Conservation (phyloP, 805 yeast species). For the Candida orba region DNA sequence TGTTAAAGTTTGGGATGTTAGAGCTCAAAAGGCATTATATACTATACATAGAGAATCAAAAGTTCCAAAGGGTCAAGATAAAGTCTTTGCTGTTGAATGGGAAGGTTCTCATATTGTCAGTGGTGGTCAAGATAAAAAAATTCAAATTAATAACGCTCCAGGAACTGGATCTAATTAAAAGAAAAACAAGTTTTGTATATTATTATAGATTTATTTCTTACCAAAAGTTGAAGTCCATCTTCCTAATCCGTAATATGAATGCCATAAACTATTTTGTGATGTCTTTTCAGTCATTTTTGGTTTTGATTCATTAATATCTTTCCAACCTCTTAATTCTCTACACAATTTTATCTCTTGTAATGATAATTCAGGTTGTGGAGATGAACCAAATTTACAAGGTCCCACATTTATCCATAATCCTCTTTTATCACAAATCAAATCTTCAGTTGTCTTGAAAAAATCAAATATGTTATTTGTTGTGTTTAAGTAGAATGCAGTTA, state of each 20-base stretch:
- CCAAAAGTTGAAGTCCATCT: slow-evolving; percentile 11
- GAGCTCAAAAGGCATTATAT: slow-evolving; percentile 76
- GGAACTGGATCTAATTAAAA: slow-evolving; percentile 7
- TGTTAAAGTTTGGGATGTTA: slow-evolving; percentile 89
- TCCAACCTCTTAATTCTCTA: slow-evolving; percentile 60
- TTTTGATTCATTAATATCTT: slow-evolving; percentile 30
- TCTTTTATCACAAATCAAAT: slow-evolving; percentile 34
- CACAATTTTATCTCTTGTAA: slow-evolving; percentile 56
- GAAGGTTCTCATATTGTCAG: slow-evolving; percentile 73
- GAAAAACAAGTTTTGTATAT: neutral
- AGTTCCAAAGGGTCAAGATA: slow-evolving; percentile 39
- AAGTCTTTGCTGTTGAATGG: slow-evolving; percentile 89
- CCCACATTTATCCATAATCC: slow-evolving; percentile 88
- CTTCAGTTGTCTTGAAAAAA: slow-evolving; percentile 60
- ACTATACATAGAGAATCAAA: slow-evolving; percentile 69
- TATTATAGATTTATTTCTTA: neutral
- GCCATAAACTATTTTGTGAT: slow-evolving; percentile 68
- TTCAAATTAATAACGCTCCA: slow-evolving; percentile 64
- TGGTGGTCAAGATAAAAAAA: slow-evolving; percentile 91
- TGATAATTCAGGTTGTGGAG: slow-evolving; percentile 68
- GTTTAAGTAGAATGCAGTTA: slow-evolving; percentile 76
- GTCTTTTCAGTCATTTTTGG: slow-evolving; percentile 30
- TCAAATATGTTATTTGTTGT: slow-evolving; percentile 84
- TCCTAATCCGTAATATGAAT: slow-evolving; percentile 57
- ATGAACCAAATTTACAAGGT: slow-evolving; percentile 87